Evolutionary conservation across 2,329 filamentous ascomycete genomes (phyloP).

Genomic region (Pestalotiopsis sp.): DNA sequence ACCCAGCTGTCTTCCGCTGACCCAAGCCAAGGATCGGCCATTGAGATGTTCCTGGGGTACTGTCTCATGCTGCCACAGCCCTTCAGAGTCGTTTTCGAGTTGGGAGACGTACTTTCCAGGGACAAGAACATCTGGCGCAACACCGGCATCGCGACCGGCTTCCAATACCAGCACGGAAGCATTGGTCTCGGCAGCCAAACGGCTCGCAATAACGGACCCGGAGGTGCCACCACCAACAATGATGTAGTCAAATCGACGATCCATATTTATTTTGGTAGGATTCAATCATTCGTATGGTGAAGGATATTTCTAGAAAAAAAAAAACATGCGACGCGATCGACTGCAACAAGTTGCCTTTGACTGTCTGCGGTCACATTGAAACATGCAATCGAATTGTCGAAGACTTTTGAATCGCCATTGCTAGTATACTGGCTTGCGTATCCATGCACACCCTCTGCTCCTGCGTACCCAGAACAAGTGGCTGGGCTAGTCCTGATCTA

Average conservation of each 20-base stretch:
- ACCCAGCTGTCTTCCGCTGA: conserved; percentile 12
- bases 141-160: conserved; percentile 9
- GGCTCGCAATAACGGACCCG: conserved; percentile 6
- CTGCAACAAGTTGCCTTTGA: not conserved
- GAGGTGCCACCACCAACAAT: conserved; percentile 9
- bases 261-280: not conserved
- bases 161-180: conserved; percentile 12
- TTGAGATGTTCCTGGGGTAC: conserved; percentile 1
- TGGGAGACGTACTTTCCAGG: conserved; percentile 7
- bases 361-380: not conserved
- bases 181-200: not conserved
- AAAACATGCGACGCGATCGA: not conserved
- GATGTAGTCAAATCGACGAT: conserved; percentile 8
- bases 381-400: not conserved
- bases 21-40: not conserved
- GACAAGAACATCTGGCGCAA: conserved; percentile 8
- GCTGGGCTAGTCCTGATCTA: not conserved
- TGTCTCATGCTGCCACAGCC: conserved; percentile 3
- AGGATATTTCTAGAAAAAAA: not conserved
- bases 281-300: not conserved
- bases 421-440: not conserved
- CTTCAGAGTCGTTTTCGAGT: conserved; percentile 14
- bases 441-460: not conserved
- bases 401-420: not conserved
- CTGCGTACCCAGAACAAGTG: not conserved